These are phyloP conservation scores for Silene noctiflora DNA, from an alignment of 179 eudicot species.

Conservation along the genomic window DNA sequence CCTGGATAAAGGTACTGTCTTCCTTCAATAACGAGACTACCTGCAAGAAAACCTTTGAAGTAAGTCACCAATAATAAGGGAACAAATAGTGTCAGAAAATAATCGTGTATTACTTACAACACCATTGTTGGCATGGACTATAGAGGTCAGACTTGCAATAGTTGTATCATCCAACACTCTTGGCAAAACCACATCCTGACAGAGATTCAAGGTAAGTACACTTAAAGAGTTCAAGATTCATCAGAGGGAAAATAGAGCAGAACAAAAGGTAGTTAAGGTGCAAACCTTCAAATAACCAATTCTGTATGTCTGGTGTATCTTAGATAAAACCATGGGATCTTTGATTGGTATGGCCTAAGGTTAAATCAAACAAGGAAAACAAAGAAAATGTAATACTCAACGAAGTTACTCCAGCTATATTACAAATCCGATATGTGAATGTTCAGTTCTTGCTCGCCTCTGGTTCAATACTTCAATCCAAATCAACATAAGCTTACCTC, in stretches of 20 bases:
- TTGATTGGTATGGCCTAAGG: conserved; percentile 85
- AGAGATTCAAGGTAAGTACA: conserved; percentile 16
- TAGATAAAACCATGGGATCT: conserved; percentile 74
- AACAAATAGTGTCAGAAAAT: neutral
- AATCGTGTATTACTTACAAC: conserved; percentile 41
- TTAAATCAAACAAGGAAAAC: conserved; percentile 10
- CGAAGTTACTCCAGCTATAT: neutral
- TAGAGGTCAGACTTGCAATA: conserved; percentile 67
- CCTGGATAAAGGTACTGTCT: conserved; percentile 74
- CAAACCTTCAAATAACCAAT: conserved; percentile 80
- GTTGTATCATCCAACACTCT: conserved; percentile 81
- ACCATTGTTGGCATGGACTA: conserved; percentile 86
- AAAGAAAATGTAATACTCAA: neutral
- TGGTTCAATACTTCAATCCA: neutral
- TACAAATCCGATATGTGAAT: neutral
- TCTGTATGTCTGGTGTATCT: conserved; percentile 97
- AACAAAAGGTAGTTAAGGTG: conserved; percentile 10
- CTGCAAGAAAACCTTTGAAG: conserved; percentile 36
- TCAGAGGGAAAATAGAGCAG: conserved; percentile 20
- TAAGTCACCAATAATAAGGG: conserved; percentile 14
- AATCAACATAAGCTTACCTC: conserved; percentile 45
- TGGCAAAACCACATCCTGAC: conserved; percentile 79
- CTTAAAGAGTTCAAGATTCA: conserved; percentile 8
- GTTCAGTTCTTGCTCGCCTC: neutral
- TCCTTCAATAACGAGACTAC: conserved; percentile 84